A percentile compares a stretch with the other conserved stretches of the same genome.
Conservation (phyloP, 129 eudicot species). For the Artemisia annua region DNA sequence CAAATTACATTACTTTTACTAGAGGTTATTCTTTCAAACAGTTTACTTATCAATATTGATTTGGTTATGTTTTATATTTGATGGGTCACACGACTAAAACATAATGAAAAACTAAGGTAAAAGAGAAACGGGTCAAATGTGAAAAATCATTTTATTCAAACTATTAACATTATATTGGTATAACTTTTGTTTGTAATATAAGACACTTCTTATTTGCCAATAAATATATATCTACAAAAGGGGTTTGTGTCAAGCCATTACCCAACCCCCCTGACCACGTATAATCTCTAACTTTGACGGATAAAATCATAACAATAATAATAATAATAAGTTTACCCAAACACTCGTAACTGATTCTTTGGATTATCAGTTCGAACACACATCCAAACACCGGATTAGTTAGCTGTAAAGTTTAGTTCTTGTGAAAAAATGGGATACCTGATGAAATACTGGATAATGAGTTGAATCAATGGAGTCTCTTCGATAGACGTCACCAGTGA, state of each 20-base stretch:
- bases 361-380: neutral
- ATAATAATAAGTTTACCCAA: neutral
- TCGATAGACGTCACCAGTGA: constrained; percentile 94
- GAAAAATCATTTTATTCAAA: neutral
- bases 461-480: constrained; percentile 98
- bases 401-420: constrained; percentile 4
- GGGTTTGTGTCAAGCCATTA: too few relatives aligned
- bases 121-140: neutral
- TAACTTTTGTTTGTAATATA: too few relatives aligned
- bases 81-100: too few relatives aligned
- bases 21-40: too few relatives aligned
- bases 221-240: too few relatives aligned
- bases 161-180: too few relatives aligned
- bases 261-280: too few relatives aligned
- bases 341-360: neutral
- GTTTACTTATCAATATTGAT: too few relatives aligned
- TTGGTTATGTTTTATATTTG: too few relatives aligned
- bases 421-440: constrained; percentile 45
- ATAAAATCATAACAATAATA: neutral
- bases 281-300: neutral
- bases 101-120: neutral
- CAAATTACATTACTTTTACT: too few relatives aligned
- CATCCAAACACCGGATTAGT: neutral
- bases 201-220: too few relatives aligned
- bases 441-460: constrained; percentile 99